Conservation (phyloP, 768 basidiomycete species). For the Sistotremastrum suecicum region DNA sequence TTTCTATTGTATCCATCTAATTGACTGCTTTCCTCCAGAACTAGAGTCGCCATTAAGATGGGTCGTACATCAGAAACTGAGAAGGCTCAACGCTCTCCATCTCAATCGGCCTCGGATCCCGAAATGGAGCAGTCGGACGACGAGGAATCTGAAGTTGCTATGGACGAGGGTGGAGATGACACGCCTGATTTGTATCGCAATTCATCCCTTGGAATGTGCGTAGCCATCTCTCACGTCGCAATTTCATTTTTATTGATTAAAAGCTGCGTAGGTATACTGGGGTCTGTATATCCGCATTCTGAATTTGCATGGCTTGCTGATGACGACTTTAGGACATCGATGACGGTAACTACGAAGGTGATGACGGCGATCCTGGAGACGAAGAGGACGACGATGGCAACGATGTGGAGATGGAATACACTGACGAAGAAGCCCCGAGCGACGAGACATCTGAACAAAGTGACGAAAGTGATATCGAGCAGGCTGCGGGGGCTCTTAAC, state of each 20-base stretch:
- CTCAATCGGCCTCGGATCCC: constrained; percentile 31
- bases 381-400: constrained; percentile 63
- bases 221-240: constrained; percentile 4
- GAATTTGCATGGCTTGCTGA: constrained; percentile 48
- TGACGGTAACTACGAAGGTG: constrained; percentile 40
- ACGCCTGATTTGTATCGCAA: constrained; percentile 92
- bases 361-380: constrained; percentile 61
- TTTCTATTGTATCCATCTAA: constrained; percentile 4
- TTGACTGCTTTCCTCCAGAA: constrained; percentile 28
- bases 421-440: constrained; percentile 69
- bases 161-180: constrained; percentile 49
- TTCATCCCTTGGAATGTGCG: constrained; percentile 88
- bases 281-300: constrained; percentile 32
- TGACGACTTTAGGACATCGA: constrained; percentile 41
- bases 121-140: constrained; percentile 33
- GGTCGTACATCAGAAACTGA: constrained; percentile 60
- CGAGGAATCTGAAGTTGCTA: constrained; percentile 47
- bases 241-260: background rate
- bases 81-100: constrained; percentile 26
- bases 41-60: constrained; percentile 98
- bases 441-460: constrained; percentile 69
- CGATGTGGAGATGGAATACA: constrained; percentile 72
- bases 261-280: constrained; percentile 46
- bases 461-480: constrained; percentile 49
- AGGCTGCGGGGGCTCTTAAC: constrained; percentile 15